These are phyloP conservation scores for Ceratobasidium sp. DNA, from an alignment of 1,284 basidiomycete species.

Conservation along the genomic window DNA sequence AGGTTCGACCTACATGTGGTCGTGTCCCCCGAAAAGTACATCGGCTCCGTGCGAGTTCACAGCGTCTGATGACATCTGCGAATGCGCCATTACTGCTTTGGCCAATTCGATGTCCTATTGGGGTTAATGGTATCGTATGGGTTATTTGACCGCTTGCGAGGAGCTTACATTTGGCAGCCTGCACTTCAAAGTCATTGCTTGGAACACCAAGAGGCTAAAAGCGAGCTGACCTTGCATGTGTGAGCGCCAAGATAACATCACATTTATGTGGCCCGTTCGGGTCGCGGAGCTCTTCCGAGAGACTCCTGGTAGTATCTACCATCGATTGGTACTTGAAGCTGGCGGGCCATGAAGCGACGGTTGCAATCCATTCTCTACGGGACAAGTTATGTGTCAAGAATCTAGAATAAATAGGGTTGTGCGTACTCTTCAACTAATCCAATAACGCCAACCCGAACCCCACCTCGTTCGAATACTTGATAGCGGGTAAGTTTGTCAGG, in stretches of 20 bases:
- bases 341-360: slow-evolving; percentile 81
- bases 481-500: slow-evolving; percentile 67
- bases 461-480: slow-evolving; percentile 67
- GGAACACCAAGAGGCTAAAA: neutral
- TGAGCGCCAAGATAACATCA: slow-evolving; percentile 81
- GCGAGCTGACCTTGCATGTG: slow-evolving; percentile 67
- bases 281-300: slow-evolving; percentile 76
- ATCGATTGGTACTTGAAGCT: slow-evolving; percentile 75
- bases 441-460: slow-evolving; percentile 76
- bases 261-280: slow-evolving; percentile 70
- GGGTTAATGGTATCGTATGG: neutral
- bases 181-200: neutral
- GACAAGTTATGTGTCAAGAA: neutral
- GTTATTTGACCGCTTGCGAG: neutral
- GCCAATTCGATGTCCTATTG: slow-evolving; percentile 70
- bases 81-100: slow-evolving; percentile 59
- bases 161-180: slow-evolving; percentile 66
- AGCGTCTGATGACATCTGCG: slow-evolving; percentile 60
- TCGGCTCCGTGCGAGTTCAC: slow-evolving; percentile 77
- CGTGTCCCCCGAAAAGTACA: slow-evolving; percentile 86
- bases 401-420: neutral
- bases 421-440: slow-evolving; percentile 82
- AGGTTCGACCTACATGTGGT: slow-evolving; percentile 65
- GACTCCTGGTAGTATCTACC: slow-evolving; percentile 65
- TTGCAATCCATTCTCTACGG: slow-evolving; percentile 80